A percentile compares a stretch with the other conserved stretches of the same genome.
phyloP scores from a whole-genome alignment of 441 rosid genomes.

The Gossypium aridum region DNA sequence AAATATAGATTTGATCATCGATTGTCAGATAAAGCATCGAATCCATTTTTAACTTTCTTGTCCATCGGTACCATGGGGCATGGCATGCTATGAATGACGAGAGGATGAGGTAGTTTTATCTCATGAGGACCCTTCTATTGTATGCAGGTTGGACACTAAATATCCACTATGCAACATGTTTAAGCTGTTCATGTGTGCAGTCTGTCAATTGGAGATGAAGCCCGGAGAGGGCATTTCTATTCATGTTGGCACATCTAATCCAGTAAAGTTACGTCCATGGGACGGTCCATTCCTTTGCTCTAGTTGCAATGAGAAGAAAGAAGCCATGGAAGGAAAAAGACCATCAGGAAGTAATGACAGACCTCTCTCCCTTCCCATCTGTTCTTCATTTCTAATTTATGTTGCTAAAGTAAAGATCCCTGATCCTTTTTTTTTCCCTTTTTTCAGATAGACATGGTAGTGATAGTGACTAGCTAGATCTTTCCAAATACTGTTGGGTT shows the following conservation, averaged over 20 bases:
- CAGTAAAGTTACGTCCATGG: slow-evolving; percentile 80
- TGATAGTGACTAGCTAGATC: slow-evolving; percentile 76
- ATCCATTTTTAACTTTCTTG: neutral
- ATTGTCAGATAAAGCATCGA: neutral
- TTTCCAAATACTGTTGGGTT: slow-evolving; percentile 13
- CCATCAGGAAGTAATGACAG: slow-evolving; percentile 52
- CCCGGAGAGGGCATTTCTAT: slow-evolving; percentile 93
- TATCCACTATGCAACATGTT: slow-evolving; percentile 98
- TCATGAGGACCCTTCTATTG: slow-evolving; percentile 12
- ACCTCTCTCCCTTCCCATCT: neutral
- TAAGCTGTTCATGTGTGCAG: slow-evolving; percentile 88
- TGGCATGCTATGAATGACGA: no score
- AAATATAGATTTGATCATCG: neutral
- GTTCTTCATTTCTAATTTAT: neutral
- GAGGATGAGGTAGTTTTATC: slow-evolving; percentile 5
- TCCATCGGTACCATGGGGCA: neutral
- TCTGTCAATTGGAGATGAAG: slow-evolving; percentile 92
- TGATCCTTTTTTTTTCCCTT: neutral
- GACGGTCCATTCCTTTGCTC: slow-evolving; percentile 98
- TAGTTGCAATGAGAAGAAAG: slow-evolving; percentile 95
- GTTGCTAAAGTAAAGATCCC: slow-evolving; percentile 7
- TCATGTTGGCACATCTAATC: slow-evolving; percentile 61
- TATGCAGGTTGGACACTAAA: slow-evolving; percentile 82
- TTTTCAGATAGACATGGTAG: slow-evolving; percentile 71
- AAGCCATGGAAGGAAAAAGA: slow-evolving; percentile 98